phyloP scores from a whole-genome alignment of 371 early-diverging fungal genomes.

The Circinella minor region DNA sequence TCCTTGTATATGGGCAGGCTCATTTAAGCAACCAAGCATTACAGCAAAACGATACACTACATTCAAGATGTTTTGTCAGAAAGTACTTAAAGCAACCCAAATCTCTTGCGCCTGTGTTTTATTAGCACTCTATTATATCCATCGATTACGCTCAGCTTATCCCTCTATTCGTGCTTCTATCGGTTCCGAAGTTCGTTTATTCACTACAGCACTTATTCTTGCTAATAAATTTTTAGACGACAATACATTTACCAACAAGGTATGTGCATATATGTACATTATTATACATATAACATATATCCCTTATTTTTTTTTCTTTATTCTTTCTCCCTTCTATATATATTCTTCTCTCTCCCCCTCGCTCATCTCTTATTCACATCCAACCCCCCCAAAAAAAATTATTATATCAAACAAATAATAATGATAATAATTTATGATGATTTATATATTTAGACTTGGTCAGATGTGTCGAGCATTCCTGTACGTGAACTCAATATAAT shows the following conservation, averaged over 20 bases:
- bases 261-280: constrained; percentile 15
- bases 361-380: background rate
- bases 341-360: background rate
- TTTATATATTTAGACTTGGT: constrained; percentile 61
- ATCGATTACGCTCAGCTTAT: constrained; percentile 40
- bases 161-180: constrained; percentile 44
- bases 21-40: constrained; percentile 11
- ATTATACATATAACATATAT: too few species aligned
- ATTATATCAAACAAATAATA: background rate
- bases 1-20: constrained; percentile 53
- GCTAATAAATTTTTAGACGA: constrained; percentile 74
- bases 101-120: constrained; percentile 48
- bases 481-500: constrained; percentile 70
- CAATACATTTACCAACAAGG: constrained; percentile 72
- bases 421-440: too few species aligned
- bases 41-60: constrained; percentile 36
- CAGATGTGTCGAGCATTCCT: constrained; percentile 70
- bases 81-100: constrained; percentile 57
- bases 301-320: too few species aligned
- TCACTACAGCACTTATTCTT: constrained; percentile 67
- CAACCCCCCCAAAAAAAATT: background rate
- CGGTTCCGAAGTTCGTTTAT: constrained; percentile 68
- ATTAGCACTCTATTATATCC: constrained; percentile 47
- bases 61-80: constrained; percentile 52
- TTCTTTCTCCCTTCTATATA: too few species aligned